Evolutionary conservation across 2,329 filamentous ascomycete genomes (phyloP).

Genomic region (Fusarium denticulatum): DNA sequence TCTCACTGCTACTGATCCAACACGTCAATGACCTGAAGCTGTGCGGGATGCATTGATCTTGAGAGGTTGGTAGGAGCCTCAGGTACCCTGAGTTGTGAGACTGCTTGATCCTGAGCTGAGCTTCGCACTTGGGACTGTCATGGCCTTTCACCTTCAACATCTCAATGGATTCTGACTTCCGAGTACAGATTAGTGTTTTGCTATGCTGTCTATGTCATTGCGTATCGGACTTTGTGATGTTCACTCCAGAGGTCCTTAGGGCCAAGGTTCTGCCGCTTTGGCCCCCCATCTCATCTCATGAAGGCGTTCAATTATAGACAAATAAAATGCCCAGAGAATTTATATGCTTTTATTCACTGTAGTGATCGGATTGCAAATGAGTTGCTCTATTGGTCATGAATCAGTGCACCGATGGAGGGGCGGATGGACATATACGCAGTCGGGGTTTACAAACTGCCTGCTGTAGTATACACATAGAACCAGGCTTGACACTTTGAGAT

Average conservation of each 20-base stretch:
- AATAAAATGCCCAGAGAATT: background rate
- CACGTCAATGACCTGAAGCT: background rate
- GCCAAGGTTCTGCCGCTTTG: background rate
- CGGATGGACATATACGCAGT: background rate
- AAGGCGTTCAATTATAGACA: background rate
- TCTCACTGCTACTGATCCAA: background rate
- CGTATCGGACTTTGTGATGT: background rate
- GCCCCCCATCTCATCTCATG: background rate
- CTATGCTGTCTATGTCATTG: background rate
- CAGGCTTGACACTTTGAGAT: no score
- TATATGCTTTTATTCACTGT: background rate
- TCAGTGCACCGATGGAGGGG: background rate
- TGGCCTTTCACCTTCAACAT: background rate
- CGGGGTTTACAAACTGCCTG: background rate
- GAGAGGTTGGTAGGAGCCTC: background rate
- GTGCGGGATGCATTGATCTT: background rate
- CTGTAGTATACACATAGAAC: background rate
- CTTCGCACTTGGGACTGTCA: background rate
- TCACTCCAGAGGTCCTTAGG: background rate
- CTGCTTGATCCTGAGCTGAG: background rate
- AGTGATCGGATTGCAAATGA: background rate
- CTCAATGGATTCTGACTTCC: background rate
- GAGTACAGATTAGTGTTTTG: rapidly evolving
- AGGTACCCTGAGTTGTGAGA: background rate
- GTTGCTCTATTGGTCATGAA: background rate